Percentiles rank a stretch among this genome's conserved stretches.
These are phyloP conservation scores for Platanthera zijinensis DNA, from an alignment of 106 monocot species.

Conservation along the genomic window DNA sequence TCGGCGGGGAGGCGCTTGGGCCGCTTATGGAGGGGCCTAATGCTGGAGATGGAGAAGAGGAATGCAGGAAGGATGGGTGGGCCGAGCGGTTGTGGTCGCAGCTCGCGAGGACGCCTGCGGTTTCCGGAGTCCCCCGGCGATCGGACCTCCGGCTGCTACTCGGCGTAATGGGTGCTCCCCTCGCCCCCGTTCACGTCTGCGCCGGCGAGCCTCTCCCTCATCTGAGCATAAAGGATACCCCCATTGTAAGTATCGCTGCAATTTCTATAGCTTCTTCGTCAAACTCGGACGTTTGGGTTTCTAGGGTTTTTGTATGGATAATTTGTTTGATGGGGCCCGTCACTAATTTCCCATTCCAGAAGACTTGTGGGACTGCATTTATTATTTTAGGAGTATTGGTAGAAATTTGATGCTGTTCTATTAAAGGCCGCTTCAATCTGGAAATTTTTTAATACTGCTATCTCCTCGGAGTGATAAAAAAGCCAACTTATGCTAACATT, in stretches of 20 bases:
- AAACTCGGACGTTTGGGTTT: neutral
- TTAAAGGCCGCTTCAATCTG: neutral
- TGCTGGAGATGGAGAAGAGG: slow-evolving; percentile 14
- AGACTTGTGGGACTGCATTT: neutral
- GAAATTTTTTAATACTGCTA: neutral
- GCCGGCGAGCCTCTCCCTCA: slow-evolving; percentile 51
- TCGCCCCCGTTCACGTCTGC: slow-evolving; percentile 53
- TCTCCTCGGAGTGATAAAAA: neutral
- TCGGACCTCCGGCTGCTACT: slow-evolving; percentile 47
- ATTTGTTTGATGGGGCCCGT: neutral
- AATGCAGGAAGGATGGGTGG: slow-evolving; percentile 32
- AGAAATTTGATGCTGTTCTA: neutral
- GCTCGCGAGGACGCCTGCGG: slow-evolving; percentile 35
- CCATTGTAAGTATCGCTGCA: slow-evolving; percentile 35
- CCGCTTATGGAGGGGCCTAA: slow-evolving; percentile 78
- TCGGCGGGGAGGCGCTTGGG: slow-evolving; percentile 42
- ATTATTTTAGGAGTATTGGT: neutral
- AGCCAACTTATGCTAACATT: neutral
- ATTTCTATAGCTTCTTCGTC: neutral
- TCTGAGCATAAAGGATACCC: slow-evolving; percentile 78
- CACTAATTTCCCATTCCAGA: neutral
- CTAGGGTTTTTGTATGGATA: neutral
- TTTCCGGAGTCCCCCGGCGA: slow-evolving; percentile 13
- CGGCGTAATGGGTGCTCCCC: slow-evolving; percentile 67
- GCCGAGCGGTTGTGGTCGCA: slow-evolving; percentile 33